Percentiles rank a stretch among this genome's conserved stretches.
Evolutionary conservation across 345 rosid genomes (phyloP).

Genomic region (Hibiscus tridactylites): DNA sequence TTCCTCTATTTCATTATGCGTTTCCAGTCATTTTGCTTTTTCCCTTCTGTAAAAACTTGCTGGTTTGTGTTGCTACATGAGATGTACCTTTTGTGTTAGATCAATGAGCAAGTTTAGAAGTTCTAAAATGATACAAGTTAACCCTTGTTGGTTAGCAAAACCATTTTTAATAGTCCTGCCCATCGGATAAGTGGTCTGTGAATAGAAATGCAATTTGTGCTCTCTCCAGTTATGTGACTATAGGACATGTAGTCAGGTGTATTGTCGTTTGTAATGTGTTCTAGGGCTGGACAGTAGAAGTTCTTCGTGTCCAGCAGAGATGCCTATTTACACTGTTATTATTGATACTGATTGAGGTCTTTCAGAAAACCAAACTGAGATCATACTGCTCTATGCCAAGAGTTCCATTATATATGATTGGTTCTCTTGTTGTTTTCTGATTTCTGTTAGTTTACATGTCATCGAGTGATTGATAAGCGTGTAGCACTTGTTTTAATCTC

Average conservation of each 20-base stretch:
- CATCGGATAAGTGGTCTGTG: not conserved
- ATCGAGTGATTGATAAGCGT: not conserved
- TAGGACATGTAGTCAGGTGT: not conserved
- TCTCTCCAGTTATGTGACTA: not conserved
- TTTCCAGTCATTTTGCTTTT: not conserved
- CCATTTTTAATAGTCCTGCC: not conserved
- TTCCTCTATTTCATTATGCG: not conserved
- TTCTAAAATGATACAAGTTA: not conserved
- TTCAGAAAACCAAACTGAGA: not conserved
- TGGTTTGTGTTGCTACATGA: not conserved
- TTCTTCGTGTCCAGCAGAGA: not conserved
- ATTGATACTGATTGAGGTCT: not conserved
- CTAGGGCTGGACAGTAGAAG: not conserved
- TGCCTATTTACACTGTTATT: not conserved
- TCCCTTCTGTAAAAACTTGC: not conserved
- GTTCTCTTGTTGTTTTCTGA: not conserved
- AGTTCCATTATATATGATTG: not conserved
- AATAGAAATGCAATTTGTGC: not conserved
- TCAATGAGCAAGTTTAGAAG: not conserved
- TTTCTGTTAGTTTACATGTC: not conserved
- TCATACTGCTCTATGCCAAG: not conserved
- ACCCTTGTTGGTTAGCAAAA: not conserved
- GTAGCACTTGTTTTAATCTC: not conserved
- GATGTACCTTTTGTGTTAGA: not conserved
- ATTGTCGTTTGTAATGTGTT: not conserved